Evolutionary conservation across 768 basidiomycete genomes (phyloP).

Genomic region (Nidularia pulvinata): DNA sequence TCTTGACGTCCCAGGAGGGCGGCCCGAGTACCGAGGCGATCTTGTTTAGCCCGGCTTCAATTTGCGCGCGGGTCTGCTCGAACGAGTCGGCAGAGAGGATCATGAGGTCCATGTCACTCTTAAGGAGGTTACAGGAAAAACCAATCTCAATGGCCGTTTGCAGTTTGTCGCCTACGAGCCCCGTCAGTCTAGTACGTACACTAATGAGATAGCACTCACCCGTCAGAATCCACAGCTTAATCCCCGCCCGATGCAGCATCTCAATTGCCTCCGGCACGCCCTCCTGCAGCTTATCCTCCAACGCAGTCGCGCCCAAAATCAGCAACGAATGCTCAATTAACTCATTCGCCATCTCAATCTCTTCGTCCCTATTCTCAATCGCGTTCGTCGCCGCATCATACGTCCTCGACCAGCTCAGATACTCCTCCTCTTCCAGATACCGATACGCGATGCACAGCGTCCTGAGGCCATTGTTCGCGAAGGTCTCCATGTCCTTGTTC

Average conservation of each 20-base stretch:
- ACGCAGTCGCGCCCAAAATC: constrained; percentile 93
- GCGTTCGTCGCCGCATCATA: constrained; percentile 86
- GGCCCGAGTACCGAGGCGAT: constrained; percentile 86
- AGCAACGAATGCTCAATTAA: constrained; percentile 77
- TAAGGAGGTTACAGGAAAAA: constrained; percentile 93
- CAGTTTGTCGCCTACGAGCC: constrained; percentile 79
- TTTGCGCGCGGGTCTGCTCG: constrained; percentile 78
- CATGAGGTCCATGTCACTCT: constrained; percentile 96
- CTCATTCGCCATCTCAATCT: constrained; percentile 87
- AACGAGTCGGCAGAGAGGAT: constrained; percentile 85
- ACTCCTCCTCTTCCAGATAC: constrained; percentile 82
- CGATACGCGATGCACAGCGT: constrained; percentile 90
- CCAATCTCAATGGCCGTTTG: constrained; percentile 99
- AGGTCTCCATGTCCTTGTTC: constrained; percentile 85
- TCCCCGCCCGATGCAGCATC: constrained; percentile 87
- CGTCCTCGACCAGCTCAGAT: constrained; percentile 70
- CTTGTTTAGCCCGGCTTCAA: constrained; percentile 94
- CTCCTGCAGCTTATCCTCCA: constrained; percentile 97
- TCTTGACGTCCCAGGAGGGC: constrained; percentile 56
- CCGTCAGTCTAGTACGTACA: neutral
- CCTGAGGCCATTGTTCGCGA: constrained; percentile 90
- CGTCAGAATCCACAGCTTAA: constrained; percentile 98
- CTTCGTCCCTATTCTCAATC: constrained; percentile 83
- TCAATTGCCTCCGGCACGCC: constrained; percentile 98
- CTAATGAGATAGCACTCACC: constrained; percentile 39